Evolutionary conservation across 331 rosid genomes (phyloP).

Genomic region (Ulmus americana): DNA sequence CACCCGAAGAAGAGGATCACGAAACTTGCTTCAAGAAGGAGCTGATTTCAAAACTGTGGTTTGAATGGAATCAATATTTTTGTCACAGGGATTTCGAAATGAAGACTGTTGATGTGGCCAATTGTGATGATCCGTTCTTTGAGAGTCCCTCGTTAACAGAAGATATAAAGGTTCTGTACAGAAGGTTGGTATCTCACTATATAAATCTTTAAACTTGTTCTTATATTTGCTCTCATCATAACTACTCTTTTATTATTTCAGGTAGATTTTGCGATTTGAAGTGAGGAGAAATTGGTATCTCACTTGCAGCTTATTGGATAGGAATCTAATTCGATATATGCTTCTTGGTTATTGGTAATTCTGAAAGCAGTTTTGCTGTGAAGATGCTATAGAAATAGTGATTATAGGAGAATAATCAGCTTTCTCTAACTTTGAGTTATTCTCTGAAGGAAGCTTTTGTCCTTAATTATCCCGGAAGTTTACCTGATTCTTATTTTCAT

Average conservation of each 20-base stretch:
- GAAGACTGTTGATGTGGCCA: slow-evolving; percentile 38
- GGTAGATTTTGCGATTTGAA: neutral
- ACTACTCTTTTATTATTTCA: neutral
- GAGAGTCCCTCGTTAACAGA: slow-evolving; percentile 44
- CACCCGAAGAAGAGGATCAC: slow-evolving; percentile 80
- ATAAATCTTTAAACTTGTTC: neutral
- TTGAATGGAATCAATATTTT: slow-evolving; percentile 77
- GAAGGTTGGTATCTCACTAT: slow-evolving; percentile 37
- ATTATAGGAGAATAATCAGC: too few relatives aligned
- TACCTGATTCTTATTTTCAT: too few relatives aligned
- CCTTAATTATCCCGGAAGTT: too few relatives aligned
- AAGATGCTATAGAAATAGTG: too few relatives aligned
- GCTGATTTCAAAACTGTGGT: slow-evolving; percentile 77
- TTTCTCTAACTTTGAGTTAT: too few relatives aligned
- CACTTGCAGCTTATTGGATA: neutral
- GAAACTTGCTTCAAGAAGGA: slow-evolving; percentile 68
- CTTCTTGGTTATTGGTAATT: neutral
- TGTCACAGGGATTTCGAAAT: slow-evolving; percentile 54
- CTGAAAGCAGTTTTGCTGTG: too few relatives aligned
- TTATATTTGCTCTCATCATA: neutral
- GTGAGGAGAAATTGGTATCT: neutral
- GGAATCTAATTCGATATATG: neutral
- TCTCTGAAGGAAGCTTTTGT: too few relatives aligned
- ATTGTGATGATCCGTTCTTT: slow-evolving; percentile 61
- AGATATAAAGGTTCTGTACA: slow-evolving; percentile 55